A percentile compares a stretch with the other conserved stretches of the same genome.
Conservation (phyloP, 306 rosid species). For the Sicyos edulis region DNA sequence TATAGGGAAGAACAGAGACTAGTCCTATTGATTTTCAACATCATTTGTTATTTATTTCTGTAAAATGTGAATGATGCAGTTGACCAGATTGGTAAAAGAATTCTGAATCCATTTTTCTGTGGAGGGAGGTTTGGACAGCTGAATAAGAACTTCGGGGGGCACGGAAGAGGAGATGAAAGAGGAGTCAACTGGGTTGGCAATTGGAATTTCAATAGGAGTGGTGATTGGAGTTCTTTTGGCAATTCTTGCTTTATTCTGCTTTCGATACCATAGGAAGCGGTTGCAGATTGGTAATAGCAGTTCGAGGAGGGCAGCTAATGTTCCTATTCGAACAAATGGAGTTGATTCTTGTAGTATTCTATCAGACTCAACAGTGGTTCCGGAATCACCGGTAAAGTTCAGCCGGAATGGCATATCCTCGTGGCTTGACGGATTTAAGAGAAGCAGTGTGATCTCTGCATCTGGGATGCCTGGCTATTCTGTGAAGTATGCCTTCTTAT, state of each 20-base stretch:
- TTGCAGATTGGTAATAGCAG: constrained; percentile 93
- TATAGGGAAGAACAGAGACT: not conserved
- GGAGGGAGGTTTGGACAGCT: constrained; percentile 41
- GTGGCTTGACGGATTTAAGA: constrained; percentile 81
- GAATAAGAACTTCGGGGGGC: constrained; percentile 35
- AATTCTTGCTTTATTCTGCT: constrained; percentile 63
- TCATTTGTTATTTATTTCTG: constrained; percentile 9
- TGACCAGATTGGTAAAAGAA: constrained; percentile 17
- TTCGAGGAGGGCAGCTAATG: constrained; percentile 71
- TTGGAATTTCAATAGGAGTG: constrained; percentile 95
- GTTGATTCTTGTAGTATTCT: constrained; percentile 60
- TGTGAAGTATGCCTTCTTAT: constrained; percentile 50
- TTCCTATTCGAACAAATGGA: constrained; percentile 88
- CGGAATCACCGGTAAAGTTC: constrained; percentile 83
- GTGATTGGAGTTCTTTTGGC: constrained; percentile 89
- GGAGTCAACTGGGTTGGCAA: constrained; percentile 70
- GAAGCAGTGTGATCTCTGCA: constrained; percentile 62
- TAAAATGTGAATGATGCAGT: constrained; percentile 10
- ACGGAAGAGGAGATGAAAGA: constrained; percentile 57
- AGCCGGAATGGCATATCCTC: constrained; percentile 44
- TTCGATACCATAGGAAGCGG: constrained; percentile 73
- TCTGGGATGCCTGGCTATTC: constrained; percentile 93
- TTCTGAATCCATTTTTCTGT: constrained; percentile 34
- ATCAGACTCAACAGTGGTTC: constrained; percentile 85
- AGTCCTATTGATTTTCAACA: constrained; percentile 9